A percentile compares a stretch with the other conserved stretches of the same genome.
These are phyloP conservation scores for Alternaria hordeiaustralica DNA, from an alignment of 2,329 filamentous ascomycete species.

Conservation along the genomic window DNA sequence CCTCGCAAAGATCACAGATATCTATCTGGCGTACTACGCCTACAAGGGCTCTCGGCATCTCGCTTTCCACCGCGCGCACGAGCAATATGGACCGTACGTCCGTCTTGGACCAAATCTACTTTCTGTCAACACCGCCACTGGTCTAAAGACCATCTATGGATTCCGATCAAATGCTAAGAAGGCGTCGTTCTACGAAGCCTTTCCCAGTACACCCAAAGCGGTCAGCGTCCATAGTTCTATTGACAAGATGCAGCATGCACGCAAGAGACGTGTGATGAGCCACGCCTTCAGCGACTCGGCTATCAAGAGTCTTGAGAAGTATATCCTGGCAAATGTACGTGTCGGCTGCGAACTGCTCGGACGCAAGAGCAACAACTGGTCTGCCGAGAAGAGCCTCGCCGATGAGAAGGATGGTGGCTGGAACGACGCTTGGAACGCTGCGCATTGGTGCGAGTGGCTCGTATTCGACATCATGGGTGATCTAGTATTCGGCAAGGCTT, in stretches of 20 bases:
- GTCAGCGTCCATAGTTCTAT: conserved; percentile 55
- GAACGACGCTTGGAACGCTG: conserved; percentile 53
- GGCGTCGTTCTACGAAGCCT: conserved; percentile 56
- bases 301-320: conserved; percentile 55
- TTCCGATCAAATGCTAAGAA: conserved; percentile 58
- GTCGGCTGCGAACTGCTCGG: conserved; percentile 48
- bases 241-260: conserved; percentile 54
- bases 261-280: conserved; percentile 55
- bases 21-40: conserved; percentile 66
- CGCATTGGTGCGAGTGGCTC: conserved; percentile 54
- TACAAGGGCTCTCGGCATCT: conserved; percentile 78
- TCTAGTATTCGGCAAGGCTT: conserved; percentile 54
- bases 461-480: conserved; percentile 62
- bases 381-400: conserved; percentile 8
- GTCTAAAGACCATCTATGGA: conserved; percentile 58
- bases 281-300: conserved; percentile 56
- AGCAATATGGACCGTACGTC: conserved; percentile 73
- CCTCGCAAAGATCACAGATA: conserved; percentile 47
- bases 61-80: conserved; percentile 73
- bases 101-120: conserved; percentile 80
- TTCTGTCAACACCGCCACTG: conserved; percentile 73
- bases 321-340: conserved; percentile 53
- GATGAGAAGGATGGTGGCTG: conserved; percentile 44
- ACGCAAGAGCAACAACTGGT: conserved; percentile 21
- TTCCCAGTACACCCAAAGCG: conserved; percentile 51